Evolutionary conservation across 495 filamentous ascomycete genomes (phyloP).

Genomic region (Talaromyces ruber): DNA sequence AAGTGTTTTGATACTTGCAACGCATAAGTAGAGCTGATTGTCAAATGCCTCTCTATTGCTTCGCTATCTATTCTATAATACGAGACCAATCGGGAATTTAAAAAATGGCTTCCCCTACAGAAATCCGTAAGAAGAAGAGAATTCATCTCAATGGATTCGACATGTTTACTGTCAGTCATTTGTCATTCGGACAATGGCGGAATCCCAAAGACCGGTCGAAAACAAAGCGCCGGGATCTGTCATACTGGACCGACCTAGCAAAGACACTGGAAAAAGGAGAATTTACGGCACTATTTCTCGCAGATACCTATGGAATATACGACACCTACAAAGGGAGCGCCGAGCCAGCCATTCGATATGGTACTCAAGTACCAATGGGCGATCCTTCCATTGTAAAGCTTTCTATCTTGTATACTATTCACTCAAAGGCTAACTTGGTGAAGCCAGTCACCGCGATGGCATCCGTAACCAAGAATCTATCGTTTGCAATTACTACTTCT

Average conservation of each 20-base stretch:
- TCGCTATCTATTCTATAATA: neutral
- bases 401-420: neutral
- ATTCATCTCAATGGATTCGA: slow-evolving; percentile 4
- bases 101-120: neutral
- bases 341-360: slow-evolving; percentile 17
- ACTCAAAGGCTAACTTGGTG: neutral
- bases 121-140: neutral
- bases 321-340: slow-evolving; percentile 23
- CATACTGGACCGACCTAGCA: slow-evolving; percentile 10
- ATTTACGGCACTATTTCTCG: slow-evolving; percentile 45
- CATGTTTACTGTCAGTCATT: slow-evolving; percentile 2
- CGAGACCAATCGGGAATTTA: neutral
- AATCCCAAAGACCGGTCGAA: neutral
- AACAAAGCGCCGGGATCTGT: slow-evolving; percentile 1
- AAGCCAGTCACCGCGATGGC: slow-evolving; percentile 44
- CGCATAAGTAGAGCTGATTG: too few species aligned
- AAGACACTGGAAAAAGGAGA: slow-evolving; percentile 10
- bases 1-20: too few species aligned
- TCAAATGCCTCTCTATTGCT: neutral
- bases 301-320: slow-evolving; percentile 31
- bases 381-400: slow-evolving; percentile 28
- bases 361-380: slow-evolving; percentile 21
- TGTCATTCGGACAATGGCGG: slow-evolving; percentile 3
- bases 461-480: slow-evolving; percentile 44
- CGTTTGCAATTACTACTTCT: slow-evolving; percentile 42